These are phyloP conservation scores for Kondoa malvinella DNA, from an alignment of 768 basidiomycete species.

Conservation along the genomic window DNA sequence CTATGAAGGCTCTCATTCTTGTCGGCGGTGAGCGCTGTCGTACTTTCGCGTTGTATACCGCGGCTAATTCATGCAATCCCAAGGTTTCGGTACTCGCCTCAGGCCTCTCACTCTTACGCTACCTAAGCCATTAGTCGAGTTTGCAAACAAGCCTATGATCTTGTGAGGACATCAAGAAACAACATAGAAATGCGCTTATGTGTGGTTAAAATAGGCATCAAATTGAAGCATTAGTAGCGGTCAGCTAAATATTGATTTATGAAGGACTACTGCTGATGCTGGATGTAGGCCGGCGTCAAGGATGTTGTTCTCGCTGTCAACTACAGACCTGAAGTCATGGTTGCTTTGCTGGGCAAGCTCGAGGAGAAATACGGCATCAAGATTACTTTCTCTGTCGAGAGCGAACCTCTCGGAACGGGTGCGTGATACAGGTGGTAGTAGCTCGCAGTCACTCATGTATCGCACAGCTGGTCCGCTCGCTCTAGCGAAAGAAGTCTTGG, in stretches of 20 bases:
- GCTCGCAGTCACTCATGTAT: not conserved
- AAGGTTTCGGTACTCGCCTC: slow-evolving; percentile 38
- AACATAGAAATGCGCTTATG: not conserved
- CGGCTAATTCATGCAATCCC: not conserved
- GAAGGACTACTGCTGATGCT: slow-evolving; percentile 8
- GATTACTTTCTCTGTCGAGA: slow-evolving; percentile 38
- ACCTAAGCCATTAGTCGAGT: slow-evolving; percentile 37
- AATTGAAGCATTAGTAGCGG: slow-evolving; percentile 38
- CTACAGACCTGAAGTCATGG: slow-evolving; percentile 39
- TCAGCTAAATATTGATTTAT: slow-evolving; percentile 15
- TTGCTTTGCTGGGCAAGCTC: slow-evolving; percentile 36
- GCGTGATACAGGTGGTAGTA: too few relatives aligned
- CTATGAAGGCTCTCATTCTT: slow-evolving; percentile 35
- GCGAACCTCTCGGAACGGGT: slow-evolving; percentile 39
- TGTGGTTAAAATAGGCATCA: slow-evolving; percentile 29
- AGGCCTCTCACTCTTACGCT: slow-evolving; percentile 37
- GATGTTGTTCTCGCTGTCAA: slow-evolving; percentile 39
- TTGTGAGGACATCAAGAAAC: slow-evolving; percentile 13
- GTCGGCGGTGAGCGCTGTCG: slow-evolving; percentile 33
- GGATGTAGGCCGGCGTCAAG: slow-evolving; percentile 35
- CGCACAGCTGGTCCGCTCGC: slow-evolving; percentile 36
- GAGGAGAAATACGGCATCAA: slow-evolving; percentile 37
- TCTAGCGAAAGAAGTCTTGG: slow-evolving; percentile 36
- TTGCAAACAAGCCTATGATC: slow-evolving; percentile 34
- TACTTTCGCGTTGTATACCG: not conserved